A percentile compares a stretch with the other conserved stretches of the same genome.
These are phyloP conservation scores for Rhodamnia argentea DNA, from an alignment of 345 rosid genomes.

Conservation along the genomic window DNA sequence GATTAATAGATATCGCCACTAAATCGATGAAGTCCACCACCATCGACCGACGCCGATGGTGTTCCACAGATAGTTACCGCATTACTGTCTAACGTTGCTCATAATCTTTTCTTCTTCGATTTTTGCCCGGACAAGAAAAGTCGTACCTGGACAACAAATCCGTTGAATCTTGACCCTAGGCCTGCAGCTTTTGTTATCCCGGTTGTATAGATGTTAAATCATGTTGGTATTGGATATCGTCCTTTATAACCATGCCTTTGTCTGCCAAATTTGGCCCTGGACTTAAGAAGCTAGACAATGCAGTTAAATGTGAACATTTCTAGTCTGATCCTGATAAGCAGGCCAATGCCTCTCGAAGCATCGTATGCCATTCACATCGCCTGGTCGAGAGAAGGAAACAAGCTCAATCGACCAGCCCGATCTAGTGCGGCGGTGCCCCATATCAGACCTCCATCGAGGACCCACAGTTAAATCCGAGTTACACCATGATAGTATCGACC, in stretches of 20 bases:
- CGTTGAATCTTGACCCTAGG: not conserved
- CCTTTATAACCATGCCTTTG: not conserved
- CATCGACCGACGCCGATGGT: not conserved
- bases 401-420: not conserved
- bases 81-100: not conserved
- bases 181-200: not conserved
- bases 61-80: not conserved
- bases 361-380: not conserved
- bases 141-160: not conserved
- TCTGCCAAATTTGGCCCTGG: not conserved
- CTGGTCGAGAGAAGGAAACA: not conserved
- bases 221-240: not conserved
- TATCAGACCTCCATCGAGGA: constrained; percentile 12
- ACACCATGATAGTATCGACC: not conserved
- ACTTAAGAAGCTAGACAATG: not conserved
- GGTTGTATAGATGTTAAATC: not conserved
- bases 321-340: not conserved
- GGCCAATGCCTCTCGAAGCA: not conserved
- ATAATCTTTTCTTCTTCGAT: not conserved
- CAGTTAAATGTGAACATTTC: not conserved
- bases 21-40: not conserved
- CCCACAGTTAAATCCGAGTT: not conserved
- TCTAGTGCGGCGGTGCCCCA: constrained; percentile 1
- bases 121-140: not conserved
- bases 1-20: no score